These are phyloP conservation scores for Mallotus japonicus DNA, from an alignment of 441 rosid genomes.

Conservation along the genomic window DNA sequence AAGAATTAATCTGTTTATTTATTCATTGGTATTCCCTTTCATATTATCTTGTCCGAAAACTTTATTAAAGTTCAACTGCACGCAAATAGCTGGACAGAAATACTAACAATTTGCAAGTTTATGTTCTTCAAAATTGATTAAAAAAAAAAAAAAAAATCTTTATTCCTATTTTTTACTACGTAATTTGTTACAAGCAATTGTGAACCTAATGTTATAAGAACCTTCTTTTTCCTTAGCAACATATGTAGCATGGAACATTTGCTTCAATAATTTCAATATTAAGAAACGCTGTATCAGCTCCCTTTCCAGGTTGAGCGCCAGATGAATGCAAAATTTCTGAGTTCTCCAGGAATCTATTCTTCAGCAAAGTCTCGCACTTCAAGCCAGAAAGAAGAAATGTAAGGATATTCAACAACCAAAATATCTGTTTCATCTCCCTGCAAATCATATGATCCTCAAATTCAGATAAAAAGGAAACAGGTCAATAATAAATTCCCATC, in stretches of 20 bases:
- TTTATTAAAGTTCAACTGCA: too few species aligned
- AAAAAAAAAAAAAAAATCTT: too few species aligned
- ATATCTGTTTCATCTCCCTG: conserved; percentile 21
- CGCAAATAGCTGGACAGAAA: too few species aligned
- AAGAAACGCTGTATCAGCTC: conserved; percentile 9
- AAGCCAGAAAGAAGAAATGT: background rate
- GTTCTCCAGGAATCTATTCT: background rate
- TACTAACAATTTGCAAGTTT: too few species aligned
- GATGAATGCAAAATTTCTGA: conserved; percentile 12
- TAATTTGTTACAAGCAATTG: background rate
- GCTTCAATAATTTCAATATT: background rate
- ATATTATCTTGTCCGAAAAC: too few species aligned
- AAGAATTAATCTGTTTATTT: too few species aligned
- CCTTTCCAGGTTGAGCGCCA: conserved; percentile 21
- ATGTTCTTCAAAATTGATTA: too few species aligned
- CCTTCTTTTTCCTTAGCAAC: background rate
- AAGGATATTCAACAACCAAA: background rate
- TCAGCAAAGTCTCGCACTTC: background rate
- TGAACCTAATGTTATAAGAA: background rate
- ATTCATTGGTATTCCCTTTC: too few species aligned
- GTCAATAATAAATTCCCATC: background rate
- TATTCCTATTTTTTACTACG: background rate
- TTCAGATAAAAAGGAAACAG: conserved; percentile 4
- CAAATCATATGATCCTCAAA: conserved; percentile 10
- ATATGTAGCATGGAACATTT: background rate